phyloP scores from a whole-genome alignment of 2,329 filamentous ascomycete genomes.

The Diplodia intermedia region DNA sequence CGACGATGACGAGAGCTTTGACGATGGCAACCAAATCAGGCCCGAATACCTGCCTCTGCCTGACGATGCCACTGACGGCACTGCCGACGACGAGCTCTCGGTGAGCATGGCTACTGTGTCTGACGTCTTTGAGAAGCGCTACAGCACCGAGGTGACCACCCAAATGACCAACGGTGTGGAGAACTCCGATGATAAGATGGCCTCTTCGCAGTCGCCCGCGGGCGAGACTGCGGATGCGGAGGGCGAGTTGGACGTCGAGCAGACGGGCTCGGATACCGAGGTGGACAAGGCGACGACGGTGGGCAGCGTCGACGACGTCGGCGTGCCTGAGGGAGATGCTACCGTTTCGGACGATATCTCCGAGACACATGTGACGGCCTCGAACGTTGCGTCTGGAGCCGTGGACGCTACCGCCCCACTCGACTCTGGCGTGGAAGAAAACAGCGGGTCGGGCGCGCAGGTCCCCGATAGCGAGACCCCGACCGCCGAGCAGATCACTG shows the following conservation, averaged over 20 bases:
- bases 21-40: constrained; percentile 5
- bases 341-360: constrained; percentile 9
- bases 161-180: background rate
- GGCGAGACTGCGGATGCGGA: background rate
- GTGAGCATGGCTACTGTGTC: constrained; percentile 16
- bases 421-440: background rate
- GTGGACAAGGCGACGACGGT: constrained; percentile 17
- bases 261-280: constrained; percentile 22
- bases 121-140: constrained; percentile 7
- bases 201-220: background rate
- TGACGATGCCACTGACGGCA: constrained; percentile 22
- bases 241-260: background rate
- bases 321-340: background rate
- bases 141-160: constrained; percentile 7
- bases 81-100: constrained; percentile 28
- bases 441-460: background rate
- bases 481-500: constrained; percentile 20
- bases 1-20: constrained; percentile 14
- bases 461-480: background rate
- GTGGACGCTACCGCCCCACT: constrained; percentile 8
- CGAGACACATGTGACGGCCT: constrained; percentile 9
- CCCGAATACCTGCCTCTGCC: constrained; percentile 27
- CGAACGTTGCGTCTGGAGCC: constrained; percentile 6
- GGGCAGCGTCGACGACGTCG: constrained; percentile 11
- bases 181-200: background rate